Percentiles rank a stretch among this genome's conserved stretches.
These are phyloP conservation scores for Solanum gracilifrons DNA, from an alignment of 257 asterid species.

Conservation along the genomic window DNA sequence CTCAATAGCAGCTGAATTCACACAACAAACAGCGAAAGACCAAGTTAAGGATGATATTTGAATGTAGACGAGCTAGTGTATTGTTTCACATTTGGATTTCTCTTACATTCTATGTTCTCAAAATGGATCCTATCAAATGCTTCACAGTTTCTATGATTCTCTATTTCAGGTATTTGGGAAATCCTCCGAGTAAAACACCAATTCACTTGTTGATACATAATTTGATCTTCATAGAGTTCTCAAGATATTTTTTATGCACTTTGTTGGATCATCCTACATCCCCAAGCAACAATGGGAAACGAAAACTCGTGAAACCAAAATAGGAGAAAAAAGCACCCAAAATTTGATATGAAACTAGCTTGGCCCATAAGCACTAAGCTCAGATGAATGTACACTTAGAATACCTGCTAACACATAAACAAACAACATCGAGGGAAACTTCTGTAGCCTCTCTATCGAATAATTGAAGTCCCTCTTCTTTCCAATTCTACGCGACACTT, in stretches of 20 bases:
- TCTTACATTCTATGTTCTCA: not conserved
- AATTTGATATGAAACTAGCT: not conserved
- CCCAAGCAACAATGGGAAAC: not conserved
- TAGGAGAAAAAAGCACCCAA: not conserved
- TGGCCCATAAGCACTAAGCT: not conserved
- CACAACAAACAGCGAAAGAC: not conserved
- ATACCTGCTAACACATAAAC: not conserved
- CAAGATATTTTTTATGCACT: not conserved
- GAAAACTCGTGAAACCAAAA: not conserved
- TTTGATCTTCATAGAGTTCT: not conserved
- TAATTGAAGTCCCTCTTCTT: not conserved
- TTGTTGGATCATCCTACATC: not conserved
- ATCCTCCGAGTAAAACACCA: not conserved
- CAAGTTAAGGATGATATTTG: not conserved
- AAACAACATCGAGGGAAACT: not conserved
- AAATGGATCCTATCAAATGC: not conserved
- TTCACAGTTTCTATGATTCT: not conserved
- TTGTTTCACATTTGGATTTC: not conserved
- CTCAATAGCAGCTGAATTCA: not conserved
- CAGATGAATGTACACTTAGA: not conserved
- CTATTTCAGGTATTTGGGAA: not conserved
- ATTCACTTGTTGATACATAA: not conserved
- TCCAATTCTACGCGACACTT: not conserved
- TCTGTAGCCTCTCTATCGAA: not conserved
- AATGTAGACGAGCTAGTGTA: not conserved